A percentile compares a stretch with the other conserved stretches of the same genome.
phyloP scores from a whole-genome alignment of 768 basidiomycete species.

The Rhizopogon vesiculosus region DNA sequence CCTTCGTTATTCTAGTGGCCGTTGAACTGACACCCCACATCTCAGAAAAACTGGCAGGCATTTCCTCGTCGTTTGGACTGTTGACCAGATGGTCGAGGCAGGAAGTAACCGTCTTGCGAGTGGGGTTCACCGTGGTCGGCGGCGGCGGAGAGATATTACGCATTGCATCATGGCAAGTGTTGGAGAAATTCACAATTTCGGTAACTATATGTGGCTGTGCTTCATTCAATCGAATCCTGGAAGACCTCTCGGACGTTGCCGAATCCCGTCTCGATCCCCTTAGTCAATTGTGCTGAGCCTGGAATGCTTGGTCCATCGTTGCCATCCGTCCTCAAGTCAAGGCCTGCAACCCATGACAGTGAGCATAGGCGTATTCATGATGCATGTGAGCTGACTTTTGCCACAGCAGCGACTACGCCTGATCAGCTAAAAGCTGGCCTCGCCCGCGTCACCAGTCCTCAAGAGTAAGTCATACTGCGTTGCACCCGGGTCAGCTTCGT shows the following conservation, averaged over 20 bases:
- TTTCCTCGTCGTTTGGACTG: neutral
- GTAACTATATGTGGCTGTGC: neutral
- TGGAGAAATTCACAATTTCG: neutral
- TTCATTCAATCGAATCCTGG: no score
- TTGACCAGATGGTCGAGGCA: neutral
- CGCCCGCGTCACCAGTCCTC: slow-evolving; percentile 59
- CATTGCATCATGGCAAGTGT: neutral
- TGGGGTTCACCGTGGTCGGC: neutral
- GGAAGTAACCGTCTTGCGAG: neutral
- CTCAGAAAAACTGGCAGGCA: neutral
- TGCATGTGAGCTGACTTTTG: neutral
- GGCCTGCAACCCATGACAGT: slow-evolving; percentile 29
- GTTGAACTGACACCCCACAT: neutral
- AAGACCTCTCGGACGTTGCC: no score
- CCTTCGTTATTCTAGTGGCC: neutral
- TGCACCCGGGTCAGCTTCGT: neutral
- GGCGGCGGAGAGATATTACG: neutral
- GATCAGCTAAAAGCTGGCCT: slow-evolving; percentile 49
- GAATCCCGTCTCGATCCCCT: no score
- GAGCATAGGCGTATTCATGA: neutral
- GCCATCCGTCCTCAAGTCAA: slow-evolving; percentile 29
- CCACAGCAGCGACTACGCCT: slow-evolving; percentile 45
- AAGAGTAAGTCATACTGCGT: slow-evolving; percentile 45
- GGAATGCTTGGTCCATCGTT: slow-evolving; percentile 22
- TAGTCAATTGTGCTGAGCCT: neutral